Base-by-base conservation (phyloP, 2,329 filamentous ascomycete genomes). In the Trichoderma breve region DNA sequence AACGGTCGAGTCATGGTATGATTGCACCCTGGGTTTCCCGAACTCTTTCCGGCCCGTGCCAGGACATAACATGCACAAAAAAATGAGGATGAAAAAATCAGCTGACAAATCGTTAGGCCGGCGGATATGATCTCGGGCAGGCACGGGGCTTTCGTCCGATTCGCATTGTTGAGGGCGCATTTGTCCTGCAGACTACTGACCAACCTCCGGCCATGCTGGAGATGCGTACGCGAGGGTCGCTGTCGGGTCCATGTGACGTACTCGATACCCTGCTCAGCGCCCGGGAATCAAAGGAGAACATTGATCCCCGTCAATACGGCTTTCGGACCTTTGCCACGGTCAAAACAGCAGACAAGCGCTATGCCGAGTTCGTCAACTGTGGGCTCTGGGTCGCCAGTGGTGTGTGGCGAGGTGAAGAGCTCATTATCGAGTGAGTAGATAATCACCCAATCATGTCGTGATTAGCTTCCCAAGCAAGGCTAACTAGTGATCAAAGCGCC, bases 381-480 rank as follows among this genome's bases (percentile, higher is more conserved):
- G 84, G 84, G 6, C 79, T 86, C 67, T 86, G 84, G 84, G 81
- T 86, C 61, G 84, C 84, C 7, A 85, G 84, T 76, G 84, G 84
- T 63, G 83, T 85, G 76, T 84, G 83, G 79, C 83, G 81, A 70
- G 82, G 79, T 69, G 80, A 83, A 26, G 83, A 85, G 75, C 78
- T 86, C 71, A 80, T 86, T 58, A 84, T 85, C 69, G 84, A 86
- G 84, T 85, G 76, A 78, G 82, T 79, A 30, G 21, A 47, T 26
- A 24, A 43, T 68, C 65, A 68, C 53, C 34, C 39, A 68, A 60
- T 32, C 64, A 14, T 57, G 24, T 18, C 21, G 32, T 67, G 64
- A 43, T 70, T 21, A 11, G 39, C 43, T 36, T 55, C 34, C 9
- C 21, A 60, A 34, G 57, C 58, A 28, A 55, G 34, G 55, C 68